Evolutionary conservation across 73 alveolate species (phyloP).

Genomic region (Paramecium sonneborni): DNA sequence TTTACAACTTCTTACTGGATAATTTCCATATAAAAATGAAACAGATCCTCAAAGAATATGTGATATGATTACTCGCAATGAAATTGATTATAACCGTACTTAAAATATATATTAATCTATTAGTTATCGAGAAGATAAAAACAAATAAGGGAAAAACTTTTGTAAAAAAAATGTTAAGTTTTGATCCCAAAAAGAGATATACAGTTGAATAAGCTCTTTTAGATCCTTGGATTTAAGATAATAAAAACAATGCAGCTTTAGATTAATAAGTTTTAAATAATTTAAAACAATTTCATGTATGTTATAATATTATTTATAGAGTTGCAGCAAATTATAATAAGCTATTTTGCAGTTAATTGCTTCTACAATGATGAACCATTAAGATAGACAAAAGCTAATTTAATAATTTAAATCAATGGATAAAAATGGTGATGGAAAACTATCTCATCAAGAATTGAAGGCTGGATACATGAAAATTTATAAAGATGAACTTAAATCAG

Average conservation of each 20-base stretch:
- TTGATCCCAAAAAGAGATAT: slow-evolving; percentile 44
- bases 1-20: slow-evolving; percentile 89
- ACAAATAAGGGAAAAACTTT: slow-evolving; percentile 61
- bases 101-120: not conserved
- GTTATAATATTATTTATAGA: not conserved
- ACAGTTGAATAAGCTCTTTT: not conserved
- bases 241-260: not conserved
- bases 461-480: slow-evolving; percentile 5
- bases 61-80: slow-evolving; percentile 62
- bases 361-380: slow-evolving; percentile 37
- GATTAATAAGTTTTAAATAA: not conserved
- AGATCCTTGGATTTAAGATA: slow-evolving; percentile 61
- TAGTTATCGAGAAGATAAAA: not conserved
- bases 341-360: slow-evolving; percentile 8
- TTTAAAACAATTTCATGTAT: not conserved
- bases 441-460: slow-evolving; percentile 45
- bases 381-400: not conserved
- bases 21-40: slow-evolving; percentile 91
- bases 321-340: slow-evolving; percentile 2
- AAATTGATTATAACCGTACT: not conserved
- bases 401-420: slow-evolving; percentile 53
- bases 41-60: slow-evolving; percentile 74
- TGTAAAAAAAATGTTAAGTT: slow-evolving; percentile 63
- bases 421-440: slow-evolving; percentile 58
- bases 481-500: slow-evolving; percentile 20